Conservation (phyloP, 2,329 filamentous ascomycete species). For the Cercospora nicotianae region DNA sequence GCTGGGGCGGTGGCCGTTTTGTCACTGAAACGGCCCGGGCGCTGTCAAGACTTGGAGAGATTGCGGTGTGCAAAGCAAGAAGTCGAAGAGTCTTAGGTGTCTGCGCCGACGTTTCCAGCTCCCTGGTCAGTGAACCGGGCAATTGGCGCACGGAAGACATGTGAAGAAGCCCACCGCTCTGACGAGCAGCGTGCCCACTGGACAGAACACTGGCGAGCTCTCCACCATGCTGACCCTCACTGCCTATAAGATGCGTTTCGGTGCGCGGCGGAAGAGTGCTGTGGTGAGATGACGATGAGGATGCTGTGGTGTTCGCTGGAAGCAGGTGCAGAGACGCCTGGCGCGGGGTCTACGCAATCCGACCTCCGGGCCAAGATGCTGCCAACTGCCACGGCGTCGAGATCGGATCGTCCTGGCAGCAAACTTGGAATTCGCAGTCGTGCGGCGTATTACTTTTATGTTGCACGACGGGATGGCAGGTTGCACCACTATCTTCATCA, state of each 20-base stretch:
- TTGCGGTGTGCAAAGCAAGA: not conserved
- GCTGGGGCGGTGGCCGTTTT: not conserved
- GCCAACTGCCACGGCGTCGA: not conserved
- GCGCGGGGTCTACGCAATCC: not conserved
- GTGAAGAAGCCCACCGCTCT: not conserved
- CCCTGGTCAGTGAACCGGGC: not conserved
- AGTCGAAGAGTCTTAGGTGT: not conserved
- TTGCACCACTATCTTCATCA: not conserved
- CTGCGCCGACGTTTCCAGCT: slow-evolving; percentile 1
- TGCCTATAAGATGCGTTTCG: not conserved
- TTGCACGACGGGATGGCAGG: not conserved
- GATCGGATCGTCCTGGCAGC: not conserved
- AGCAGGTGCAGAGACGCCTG: not conserved
- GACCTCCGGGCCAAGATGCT: not conserved
- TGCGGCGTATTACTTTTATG: not conserved
- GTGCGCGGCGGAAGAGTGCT: not conserved
- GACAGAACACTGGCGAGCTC: not conserved
- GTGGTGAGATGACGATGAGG: not conserved
- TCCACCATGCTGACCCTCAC: not conserved
- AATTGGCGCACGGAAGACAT: not conserved
- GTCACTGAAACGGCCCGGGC: not conserved
- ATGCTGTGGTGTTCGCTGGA: not conserved
- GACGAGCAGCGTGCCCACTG: not conserved
- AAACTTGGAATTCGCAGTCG: not conserved
- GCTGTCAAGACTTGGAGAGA: not conserved